Evolutionary conservation across 768 basidiomycete species (phyloP), one percentile per base, ranked within the genome.

Genomic region (Tulasnella sp.): DNA sequence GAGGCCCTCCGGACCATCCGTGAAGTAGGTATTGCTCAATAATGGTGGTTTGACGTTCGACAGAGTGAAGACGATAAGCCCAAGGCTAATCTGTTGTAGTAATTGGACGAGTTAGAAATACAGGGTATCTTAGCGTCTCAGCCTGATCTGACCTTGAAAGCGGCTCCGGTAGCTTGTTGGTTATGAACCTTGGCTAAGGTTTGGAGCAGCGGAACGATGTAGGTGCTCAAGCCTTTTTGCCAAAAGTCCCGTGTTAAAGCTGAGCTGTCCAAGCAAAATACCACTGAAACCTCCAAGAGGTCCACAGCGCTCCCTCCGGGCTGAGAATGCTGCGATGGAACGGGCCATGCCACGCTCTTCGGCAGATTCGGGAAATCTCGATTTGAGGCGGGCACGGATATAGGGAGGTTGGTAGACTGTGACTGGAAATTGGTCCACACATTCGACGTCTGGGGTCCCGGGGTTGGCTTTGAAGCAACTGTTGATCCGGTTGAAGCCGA

Each of bases 361-460:
- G 40, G 14, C 0, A 42, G 41, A 16, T 75, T 75, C 34, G 74
- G 74, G 3, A 41, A 75, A 28, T 75, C 74, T 75, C 74, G 74
- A 31, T 24, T 22, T 6, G 74, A 34, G n/a, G 74, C 34, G n/a
- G 74, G 31, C 41, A 48, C 18, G 14, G 76, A 50, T 54, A 37
- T 60, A 20, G 77, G 40, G n/a, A 64, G 77, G n/a, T 78, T 64
- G n/a, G 77, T 78, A n/a, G 77, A 78, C 60, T 78, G 77, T 7
- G 77, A 78, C 54, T 60, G 16, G 42, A 31, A 69, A 31, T 78
- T 40, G 24, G 77, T 28, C 60, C 77, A n/a, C n/a, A n/a, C n/a
- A n/a, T n/a, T n/a, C n/a, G n/a, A n/a, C n/a, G n/a, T n/a, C n/a
- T n/a, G n/a, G n/a, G n/a, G n/a, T n/a, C n/a, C n/a, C n/a, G n/a